These are phyloP conservation scores for Neurospora sp. DNA, from an alignment of 495 filamentous ascomycete genomes.

Conservation along the genomic window DNA sequence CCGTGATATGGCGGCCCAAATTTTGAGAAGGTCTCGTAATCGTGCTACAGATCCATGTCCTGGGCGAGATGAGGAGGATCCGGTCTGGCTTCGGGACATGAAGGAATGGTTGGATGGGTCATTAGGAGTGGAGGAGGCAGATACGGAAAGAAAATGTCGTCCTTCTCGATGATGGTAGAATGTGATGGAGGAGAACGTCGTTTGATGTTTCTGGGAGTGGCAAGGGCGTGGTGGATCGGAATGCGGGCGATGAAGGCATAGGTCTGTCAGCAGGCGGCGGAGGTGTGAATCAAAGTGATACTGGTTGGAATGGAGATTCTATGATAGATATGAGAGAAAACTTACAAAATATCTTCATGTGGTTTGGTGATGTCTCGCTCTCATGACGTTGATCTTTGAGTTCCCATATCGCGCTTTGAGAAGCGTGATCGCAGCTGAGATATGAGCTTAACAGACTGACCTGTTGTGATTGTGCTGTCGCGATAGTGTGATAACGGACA, in stretches of 20 bases:
- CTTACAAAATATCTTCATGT: background rate
- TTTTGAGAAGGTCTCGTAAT: background rate
- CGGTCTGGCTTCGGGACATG: background rate
- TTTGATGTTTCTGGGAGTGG: too few species aligned
- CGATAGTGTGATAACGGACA: background rate
- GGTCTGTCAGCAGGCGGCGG: too few species aligned
- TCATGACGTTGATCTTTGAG: background rate
- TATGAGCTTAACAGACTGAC: background rate
- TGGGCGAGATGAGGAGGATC: background rate
- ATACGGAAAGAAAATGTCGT: too few species aligned
- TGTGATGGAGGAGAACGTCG: too few species aligned
- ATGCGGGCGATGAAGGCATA: too few species aligned
- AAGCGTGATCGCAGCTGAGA: background rate
- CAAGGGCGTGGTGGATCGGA: too few species aligned
- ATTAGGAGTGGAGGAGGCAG: background rate
- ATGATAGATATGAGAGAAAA: background rate
- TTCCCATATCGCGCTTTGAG: background rate
- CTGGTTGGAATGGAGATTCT: background rate
- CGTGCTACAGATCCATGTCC: background rate
- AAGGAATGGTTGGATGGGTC: background rate
- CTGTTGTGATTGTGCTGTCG: rapidly evolving
- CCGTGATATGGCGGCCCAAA: background rate
- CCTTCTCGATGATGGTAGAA: too few species aligned
- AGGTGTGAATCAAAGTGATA: background rate
- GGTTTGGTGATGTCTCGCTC: background rate